A percentile compares a stretch with the other conserved stretches of the same genome.
phyloP scores from a whole-genome alignment of 805 yeast species.

The Wickerhamiella occidentalis region DNA sequence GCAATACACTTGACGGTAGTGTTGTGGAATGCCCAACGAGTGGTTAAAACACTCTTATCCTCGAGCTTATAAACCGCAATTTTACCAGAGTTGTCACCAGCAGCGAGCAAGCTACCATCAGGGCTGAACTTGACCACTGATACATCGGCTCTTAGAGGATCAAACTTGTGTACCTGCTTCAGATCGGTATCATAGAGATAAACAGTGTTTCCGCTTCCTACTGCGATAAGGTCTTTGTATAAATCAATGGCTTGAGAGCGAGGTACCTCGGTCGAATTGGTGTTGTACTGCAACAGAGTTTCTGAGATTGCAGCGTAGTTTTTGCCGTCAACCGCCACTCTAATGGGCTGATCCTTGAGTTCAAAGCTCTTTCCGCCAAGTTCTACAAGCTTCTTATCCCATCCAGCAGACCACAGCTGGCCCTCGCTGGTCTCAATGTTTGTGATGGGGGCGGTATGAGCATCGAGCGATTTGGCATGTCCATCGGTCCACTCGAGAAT shows the following conservation, averaged over 20 bases:
- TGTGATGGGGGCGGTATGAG: constrained; percentile 57
- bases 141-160: constrained; percentile 48
- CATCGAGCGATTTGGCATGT: constrained; percentile 28
- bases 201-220: constrained; percentile 38
- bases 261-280: constrained; percentile 22
- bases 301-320: constrained; percentile 37
- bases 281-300: constrained; percentile 29
- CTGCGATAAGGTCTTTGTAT: constrained; percentile 32
- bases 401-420: constrained; percentile 47
- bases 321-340: constrained; percentile 31
- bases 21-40: constrained; percentile 94
- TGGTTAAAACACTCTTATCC: constrained; percentile 46
- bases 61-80: constrained; percentile 54
- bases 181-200: constrained; percentile 32
- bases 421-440: constrained; percentile 33
- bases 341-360: constrained; percentile 39
- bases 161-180: constrained; percentile 28
- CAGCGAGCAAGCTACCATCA: constrained; percentile 55
- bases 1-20: constrained; percentile 63
- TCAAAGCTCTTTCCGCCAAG: constrained; percentile 28
- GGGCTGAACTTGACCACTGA: constrained; percentile 59
- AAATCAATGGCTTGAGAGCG: constrained; percentile 39
- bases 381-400: constrained; percentile 70
- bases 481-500: constrained; percentile 46
- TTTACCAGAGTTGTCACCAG: constrained; percentile 81